Conservation (phyloP, 768 basidiomycete genomes). For the Tulasnella sp. region DNA sequence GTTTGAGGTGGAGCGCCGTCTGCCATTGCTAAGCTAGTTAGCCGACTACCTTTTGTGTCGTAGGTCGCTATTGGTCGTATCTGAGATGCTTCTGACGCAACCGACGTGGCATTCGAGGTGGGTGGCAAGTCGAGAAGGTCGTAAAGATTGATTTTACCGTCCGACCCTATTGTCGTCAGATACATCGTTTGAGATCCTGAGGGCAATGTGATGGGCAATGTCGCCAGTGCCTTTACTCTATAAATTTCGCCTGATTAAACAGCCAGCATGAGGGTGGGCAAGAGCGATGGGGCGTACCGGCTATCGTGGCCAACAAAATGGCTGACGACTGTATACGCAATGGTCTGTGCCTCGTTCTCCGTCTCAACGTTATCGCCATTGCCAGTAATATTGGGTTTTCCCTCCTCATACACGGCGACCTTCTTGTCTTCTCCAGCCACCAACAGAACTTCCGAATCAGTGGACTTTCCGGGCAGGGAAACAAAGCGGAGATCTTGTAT, state of each 20-base stretch:
- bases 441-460: constrained; percentile 62
- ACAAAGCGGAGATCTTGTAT: constrained; percentile 82
- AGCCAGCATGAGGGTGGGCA: neutral
- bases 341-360: constrained; percentile 8
- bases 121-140: constrained; percentile 56
- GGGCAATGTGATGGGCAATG: constrained; percentile 59
- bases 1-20: constrained; percentile 43
- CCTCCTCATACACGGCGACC: constrained; percentile 63
- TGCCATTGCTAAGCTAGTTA: constrained; percentile 69
- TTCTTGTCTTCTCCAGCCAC: constrained; percentile 90
- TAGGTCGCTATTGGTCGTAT: constrained; percentile 62
- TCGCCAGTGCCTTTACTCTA: constrained; percentile 75
- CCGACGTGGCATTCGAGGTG: constrained; percentile 32
- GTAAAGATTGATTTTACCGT: constrained; percentile 77
- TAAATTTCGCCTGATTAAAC: constrained; percentile 12
- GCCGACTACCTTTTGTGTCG: constrained; percentile 78
- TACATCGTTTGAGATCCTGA: constrained; percentile 48
- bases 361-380: constrained; percentile 33
- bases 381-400: constrained; percentile 3
- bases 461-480: constrained; percentile 43
- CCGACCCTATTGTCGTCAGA: constrained; percentile 79
- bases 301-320: constrained; percentile 78
- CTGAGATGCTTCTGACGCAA: constrained; percentile 17
- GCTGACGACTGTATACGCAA: constrained; percentile 52
- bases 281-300: constrained; percentile 53